phyloP scores from a whole-genome alignment of 371 early-diverging fungal genomes.

The Cokeromyces recurvatus region DNA sequence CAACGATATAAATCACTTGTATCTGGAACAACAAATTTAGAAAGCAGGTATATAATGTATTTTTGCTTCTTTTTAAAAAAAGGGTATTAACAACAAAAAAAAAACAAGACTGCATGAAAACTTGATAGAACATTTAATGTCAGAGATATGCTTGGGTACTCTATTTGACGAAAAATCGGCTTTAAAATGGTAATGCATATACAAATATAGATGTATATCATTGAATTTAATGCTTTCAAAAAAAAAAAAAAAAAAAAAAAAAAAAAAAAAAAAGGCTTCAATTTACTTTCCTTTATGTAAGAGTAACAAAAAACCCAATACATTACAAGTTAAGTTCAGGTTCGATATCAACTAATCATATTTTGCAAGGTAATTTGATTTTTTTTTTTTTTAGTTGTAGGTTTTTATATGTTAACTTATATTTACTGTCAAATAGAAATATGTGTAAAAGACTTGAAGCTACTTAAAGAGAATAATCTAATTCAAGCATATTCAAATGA shows the following conservation, averaged over 20 bases:
- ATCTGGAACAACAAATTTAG: conserved; percentile 54
- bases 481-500: conserved; percentile 3
- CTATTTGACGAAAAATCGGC: conserved; percentile 52
- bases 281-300: conserved; percentile 70
- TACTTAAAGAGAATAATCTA: conserved; percentile 19
- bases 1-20: conserved; percentile 53
- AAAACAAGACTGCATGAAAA: conserved; percentile 56
- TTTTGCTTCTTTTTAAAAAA: background rate
- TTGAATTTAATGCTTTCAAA: too few species aligned
- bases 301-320: conserved; percentile 57
- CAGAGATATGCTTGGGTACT: conserved; percentile 77
- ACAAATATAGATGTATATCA: too few species aligned
- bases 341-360: conserved; percentile 23
- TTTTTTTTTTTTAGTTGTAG: background rate
- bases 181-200: conserved; percentile 51
- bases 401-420: too few species aligned
- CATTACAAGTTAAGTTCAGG: conserved; percentile 47
- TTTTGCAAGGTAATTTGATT: conserved; percentile 35
- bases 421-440: conserved; percentile 48
- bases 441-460: conserved; percentile 45
- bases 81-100: background rate
- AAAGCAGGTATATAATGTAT: conserved; percentile 51
- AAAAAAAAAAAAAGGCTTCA: conserved; percentile 68
- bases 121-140: conserved; percentile 77
- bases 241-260: too few species aligned